These are phyloP conservation scores for Penicillium longicatenatum DNA, from an alignment of 495 filamentous ascomycete species.

Conservation along the genomic window DNA sequence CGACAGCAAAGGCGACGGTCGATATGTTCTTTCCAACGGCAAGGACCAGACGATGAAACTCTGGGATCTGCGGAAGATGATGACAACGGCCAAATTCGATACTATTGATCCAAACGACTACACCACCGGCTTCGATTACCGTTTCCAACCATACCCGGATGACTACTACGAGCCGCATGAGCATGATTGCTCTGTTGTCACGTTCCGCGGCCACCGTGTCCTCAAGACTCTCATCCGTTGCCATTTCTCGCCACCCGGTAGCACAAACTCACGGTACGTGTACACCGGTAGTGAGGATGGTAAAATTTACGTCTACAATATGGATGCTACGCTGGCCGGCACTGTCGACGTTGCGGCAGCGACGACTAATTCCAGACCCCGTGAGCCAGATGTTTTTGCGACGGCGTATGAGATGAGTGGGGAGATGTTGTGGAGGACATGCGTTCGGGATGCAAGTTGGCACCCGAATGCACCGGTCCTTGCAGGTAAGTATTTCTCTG, in stretches of 20 bases:
- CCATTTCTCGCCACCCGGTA: slow-evolving; percentile 89
- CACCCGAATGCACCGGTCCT: slow-evolving; percentile 88
- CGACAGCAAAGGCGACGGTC: slow-evolving; percentile 93
- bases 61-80: slow-evolving; percentile 89
- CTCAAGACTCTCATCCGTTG: slow-evolving; percentile 89
- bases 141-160: slow-evolving; percentile 67
- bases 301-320: slow-evolving; percentile 86
- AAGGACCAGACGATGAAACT: slow-evolving; percentile 98
- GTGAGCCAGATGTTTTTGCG: slow-evolving; percentile 45
- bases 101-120: slow-evolving; percentile 54
- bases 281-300: slow-evolving; percentile 90
- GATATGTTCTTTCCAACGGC: slow-evolving; percentile 90
- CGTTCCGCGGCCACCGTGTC: slow-evolving; percentile 86
- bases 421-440: slow-evolving; percentile 65
- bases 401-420: slow-evolving; percentile 42
- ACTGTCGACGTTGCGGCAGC: slow-evolving; percentile 74
- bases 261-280: slow-evolving; percentile 89
- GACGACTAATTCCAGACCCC: slow-evolving; percentile 61
- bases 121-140: slow-evolving; percentile 83
- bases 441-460: slow-evolving; percentile 93
- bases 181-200: slow-evolving; percentile 89
- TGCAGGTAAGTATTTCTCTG: slow-evolving; percentile 62
- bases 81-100: slow-evolving; percentile 66
- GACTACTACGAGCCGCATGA: slow-evolving; percentile 74
- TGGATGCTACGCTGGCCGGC: slow-evolving; percentile 85